phyloP scores from a whole-genome alignment of 257 asterid genomes.

The Pogostemon cablin region DNA sequence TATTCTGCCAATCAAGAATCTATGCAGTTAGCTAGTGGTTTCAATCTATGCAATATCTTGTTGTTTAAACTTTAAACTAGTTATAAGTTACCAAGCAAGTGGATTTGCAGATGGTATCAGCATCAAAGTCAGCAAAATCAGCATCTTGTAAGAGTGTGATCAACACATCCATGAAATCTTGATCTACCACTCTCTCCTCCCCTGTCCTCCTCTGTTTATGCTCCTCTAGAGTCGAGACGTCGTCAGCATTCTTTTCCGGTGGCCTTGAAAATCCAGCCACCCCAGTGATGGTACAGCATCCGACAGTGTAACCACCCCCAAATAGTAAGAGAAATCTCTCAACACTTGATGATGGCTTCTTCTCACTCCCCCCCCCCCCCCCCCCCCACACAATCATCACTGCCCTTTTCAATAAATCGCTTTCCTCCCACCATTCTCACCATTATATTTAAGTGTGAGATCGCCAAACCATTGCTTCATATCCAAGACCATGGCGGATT shows the following conservation, averaged over 20 bases:
- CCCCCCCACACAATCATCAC: background rate
- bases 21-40: background rate
- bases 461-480: constrained; percentile 38
- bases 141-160: background rate
- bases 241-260: constrained; percentile 25
- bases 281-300: constrained; percentile 32
- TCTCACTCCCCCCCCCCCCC: background rate
- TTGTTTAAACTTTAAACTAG: background rate
- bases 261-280: constrained; percentile 37
- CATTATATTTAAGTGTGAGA: constrained; percentile 23
- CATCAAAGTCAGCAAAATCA: background rate
- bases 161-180: constrained; percentile 13
- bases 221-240: constrained; percentile 20
- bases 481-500: constrained; percentile 16
- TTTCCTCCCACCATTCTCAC: constrained; percentile 35
- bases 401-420: background rate
- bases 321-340: constrained; percentile 15
- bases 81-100: background rate
- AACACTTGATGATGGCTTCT: constrained; percentile 11
- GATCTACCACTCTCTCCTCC: background rate
- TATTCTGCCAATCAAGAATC: constrained; percentile 19
- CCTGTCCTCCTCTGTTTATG: constrained; percentile 1
- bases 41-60: background rate
- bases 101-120: constrained; percentile 3
- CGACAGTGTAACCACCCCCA: constrained; percentile 32